phyloP scores from a whole-genome alignment of 805 yeast species.

The Candida nitratophila region DNA sequence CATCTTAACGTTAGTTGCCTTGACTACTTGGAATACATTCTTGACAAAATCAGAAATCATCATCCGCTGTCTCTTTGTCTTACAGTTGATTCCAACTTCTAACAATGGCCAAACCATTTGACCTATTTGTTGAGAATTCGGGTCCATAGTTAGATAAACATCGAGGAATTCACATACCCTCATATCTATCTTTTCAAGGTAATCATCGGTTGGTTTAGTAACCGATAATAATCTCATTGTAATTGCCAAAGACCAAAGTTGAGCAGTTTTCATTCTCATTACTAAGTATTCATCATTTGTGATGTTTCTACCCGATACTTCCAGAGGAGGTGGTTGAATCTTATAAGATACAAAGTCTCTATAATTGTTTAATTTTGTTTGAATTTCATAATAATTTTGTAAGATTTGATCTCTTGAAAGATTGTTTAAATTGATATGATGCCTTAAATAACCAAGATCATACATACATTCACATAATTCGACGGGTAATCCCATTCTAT shows the following conservation, averaged over 20 bases:
- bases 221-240: slow-evolving; percentile 22
- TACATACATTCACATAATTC: slow-evolving; percentile 30
- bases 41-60: slow-evolving; percentile 23
- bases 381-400: slow-evolving; percentile 19
- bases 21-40: slow-evolving; percentile 27
- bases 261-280: slow-evolving; percentile 29
- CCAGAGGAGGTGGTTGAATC: background rate
- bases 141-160: slow-evolving; percentile 32
- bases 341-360: slow-evolving; percentile 25
- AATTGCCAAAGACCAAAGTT: slow-evolving; percentile 36
- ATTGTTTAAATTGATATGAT: slow-evolving; percentile 8
- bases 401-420: slow-evolving; percentile 4
- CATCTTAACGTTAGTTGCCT: slow-evolving; percentile 35
- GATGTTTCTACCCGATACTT: background rate
- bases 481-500: slow-evolving; percentile 37
- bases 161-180: slow-evolving; percentile 33
- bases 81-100: slow-evolving; percentile 36
- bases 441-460: slow-evolving; percentile 24
- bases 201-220: slow-evolving; percentile 20
- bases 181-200: slow-evolving; percentile 16
- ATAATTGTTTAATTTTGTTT: slow-evolving; percentile 21
- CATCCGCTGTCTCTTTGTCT: slow-evolving; percentile 22
- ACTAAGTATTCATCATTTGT: slow-evolving; percentile 14
- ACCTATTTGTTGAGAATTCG: slow-evolving; percentile 30
- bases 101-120: slow-evolving; percentile 50